Conservation (phyloP, 257 asterid genomes). For the Catharanthus roseus region DNA sequence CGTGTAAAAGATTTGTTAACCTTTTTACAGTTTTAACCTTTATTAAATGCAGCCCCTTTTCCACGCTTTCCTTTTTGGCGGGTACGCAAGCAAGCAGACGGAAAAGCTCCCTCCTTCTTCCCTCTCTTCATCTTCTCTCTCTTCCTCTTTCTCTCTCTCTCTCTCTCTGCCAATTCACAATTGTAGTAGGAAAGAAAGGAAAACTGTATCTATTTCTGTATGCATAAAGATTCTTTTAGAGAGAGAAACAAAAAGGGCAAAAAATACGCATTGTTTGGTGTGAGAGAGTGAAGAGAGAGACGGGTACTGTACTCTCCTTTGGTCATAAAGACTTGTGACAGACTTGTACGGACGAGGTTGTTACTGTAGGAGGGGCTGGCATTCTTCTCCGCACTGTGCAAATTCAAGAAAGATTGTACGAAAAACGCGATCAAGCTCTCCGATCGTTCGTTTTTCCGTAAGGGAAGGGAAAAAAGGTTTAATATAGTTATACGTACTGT, state of each 20-base stretch:
- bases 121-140: neutral
- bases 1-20: neutral
- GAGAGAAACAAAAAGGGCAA: slow-evolving; percentile 7
- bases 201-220: neutral
- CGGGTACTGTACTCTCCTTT: too few relatives aligned
- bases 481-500: neutral
- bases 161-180: neutral
- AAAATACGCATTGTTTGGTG: neutral
- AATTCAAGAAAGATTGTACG: neutral
- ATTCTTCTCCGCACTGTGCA: neutral
- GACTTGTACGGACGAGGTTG: slow-evolving; percentile 24
- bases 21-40: slow-evolving; percentile 20
- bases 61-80: slow-evolving; percentile 43
- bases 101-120: neutral
- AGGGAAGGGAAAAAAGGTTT: neutral
- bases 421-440: slow-evolving; percentile 13
- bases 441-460: slow-evolving; percentile 5
- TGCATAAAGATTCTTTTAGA: slow-evolving; percentile 8
- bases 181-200: too few relatives aligned
- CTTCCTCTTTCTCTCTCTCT: neutral
- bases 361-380: too few relatives aligned
- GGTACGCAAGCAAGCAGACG: slow-evolving; percentile 43
- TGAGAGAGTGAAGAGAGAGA: neutral
- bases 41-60: slow-evolving; percentile 30
- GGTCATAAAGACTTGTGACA: too few relatives aligned